Conservation (phyloP, 805 yeast species). For the Metschnikowia chrysomelidarum region DNA sequence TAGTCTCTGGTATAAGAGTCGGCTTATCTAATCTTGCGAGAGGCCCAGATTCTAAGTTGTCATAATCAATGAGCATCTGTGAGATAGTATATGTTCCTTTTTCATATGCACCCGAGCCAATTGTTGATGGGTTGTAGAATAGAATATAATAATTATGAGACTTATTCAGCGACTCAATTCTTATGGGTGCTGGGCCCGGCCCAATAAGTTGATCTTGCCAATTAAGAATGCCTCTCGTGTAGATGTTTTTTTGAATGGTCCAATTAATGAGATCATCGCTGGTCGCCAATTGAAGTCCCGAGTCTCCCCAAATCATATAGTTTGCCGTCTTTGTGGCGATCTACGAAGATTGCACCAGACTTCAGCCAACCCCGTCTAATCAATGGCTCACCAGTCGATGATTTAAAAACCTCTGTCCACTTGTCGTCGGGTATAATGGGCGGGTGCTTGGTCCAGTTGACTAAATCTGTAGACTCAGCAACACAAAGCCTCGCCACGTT, state of each 20-base stretch:
- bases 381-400: constrained; percentile 22
- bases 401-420: constrained; percentile 35
- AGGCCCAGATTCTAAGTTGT: constrained; percentile 33
- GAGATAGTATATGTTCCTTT: constrained; percentile 34
- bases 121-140: constrained; percentile 39
- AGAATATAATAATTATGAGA: constrained; percentile 33
- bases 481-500: constrained; percentile 37
- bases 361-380: constrained; percentile 41
- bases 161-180: constrained; percentile 23
- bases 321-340: constrained; percentile 29
- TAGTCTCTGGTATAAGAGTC: constrained; percentile 30
- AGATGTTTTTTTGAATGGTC: constrained; percentile 25
- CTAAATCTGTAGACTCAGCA: constrained; percentile 36
- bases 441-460: constrained; percentile 38
- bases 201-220: constrained; percentile 40
- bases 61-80: constrained; percentile 43
- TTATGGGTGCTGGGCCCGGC: constrained; percentile 43
- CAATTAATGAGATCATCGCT: constrained; percentile 36
- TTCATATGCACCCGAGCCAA: constrained; percentile 32
- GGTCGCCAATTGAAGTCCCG: constrained; percentile 36
- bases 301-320: constrained; percentile 46
- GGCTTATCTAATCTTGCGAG: constrained; percentile 38
- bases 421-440: constrained; percentile 26
- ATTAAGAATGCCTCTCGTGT: constrained; percentile 27
- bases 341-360: constrained; percentile 40